Evolutionary conservation across 2,329 filamentous ascomycete species (phyloP).

Genomic region (Sarocladium strictum): DNA sequence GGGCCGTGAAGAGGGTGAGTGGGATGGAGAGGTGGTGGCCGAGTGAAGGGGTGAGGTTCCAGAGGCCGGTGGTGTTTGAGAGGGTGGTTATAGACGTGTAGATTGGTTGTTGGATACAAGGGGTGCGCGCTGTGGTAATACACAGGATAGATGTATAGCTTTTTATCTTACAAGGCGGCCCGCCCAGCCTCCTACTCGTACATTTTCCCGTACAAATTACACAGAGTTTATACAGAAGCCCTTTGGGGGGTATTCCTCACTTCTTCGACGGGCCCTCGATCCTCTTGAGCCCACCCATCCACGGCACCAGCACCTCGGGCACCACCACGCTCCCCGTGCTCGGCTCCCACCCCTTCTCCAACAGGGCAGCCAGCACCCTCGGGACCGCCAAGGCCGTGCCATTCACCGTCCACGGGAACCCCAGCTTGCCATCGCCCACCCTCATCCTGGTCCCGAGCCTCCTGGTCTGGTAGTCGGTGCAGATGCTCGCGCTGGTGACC

Average conservation of each 20-base stretch:
- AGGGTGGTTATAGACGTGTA: slow-evolving; percentile 12
- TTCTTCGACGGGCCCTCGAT: slow-evolving; percentile 43
- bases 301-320: slow-evolving; percentile 72
- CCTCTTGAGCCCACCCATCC: slow-evolving; percentile 71
- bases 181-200: too few relatives aligned
- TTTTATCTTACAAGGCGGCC: background rate
- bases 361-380: slow-evolving; percentile 76
- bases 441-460: slow-evolving; percentile 72
- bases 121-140: too few relatives aligned
- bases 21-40: slow-evolving; percentile 17
- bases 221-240: too few relatives aligned
- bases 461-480: slow-evolving; percentile 89
- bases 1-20: slow-evolving; percentile 36
- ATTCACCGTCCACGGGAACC: slow-evolving; percentile 86
- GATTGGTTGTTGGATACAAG: background rate
- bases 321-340: slow-evolving; percentile 59
- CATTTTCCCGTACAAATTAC: too few relatives aligned
- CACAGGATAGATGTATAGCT: too few relatives aligned
- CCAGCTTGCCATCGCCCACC: slow-evolving; percentile 44
- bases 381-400: slow-evolving; percentile 91
- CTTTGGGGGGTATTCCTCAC: too few relatives aligned
- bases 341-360: slow-evolving; percentile 90
- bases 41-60: slow-evolving; percentile 21
- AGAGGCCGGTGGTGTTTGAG: slow-evolving; percentile 20
- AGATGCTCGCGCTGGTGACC: slow-evolving; percentile 83